These are phyloP conservation scores for Hondaea fermentalgiana DNA, from an alignment of 108 stramenopile genomes.

Conservation along the genomic window DNA sequence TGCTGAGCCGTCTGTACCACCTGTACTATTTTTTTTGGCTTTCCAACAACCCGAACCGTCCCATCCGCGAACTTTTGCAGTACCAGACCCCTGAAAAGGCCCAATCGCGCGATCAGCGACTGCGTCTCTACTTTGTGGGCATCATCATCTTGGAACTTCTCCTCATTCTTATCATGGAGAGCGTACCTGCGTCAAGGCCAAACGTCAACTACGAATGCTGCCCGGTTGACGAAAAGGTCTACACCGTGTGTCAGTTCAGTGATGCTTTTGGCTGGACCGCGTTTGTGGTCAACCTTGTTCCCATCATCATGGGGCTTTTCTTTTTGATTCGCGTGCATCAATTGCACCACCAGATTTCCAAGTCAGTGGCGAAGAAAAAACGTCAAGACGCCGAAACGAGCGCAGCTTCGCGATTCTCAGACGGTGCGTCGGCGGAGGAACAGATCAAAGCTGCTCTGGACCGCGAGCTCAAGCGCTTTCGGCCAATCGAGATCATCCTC, in stretches of 20 bases:
- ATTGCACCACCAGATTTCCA: not conserved
- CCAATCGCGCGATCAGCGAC: not conserved
- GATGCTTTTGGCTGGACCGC: not conserved
- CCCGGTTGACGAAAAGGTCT: not conserved
- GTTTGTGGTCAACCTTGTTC: not conserved
- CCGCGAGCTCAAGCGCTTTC: not conserved
- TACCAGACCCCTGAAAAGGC: not conserved
- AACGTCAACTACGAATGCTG: not conserved
- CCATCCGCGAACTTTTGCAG: not conserved
- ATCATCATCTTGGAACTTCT: not conserved
- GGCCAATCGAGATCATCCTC: not conserved
- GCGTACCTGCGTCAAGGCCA: not conserved
- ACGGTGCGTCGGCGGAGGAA: not conserved
- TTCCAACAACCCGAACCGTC: not conserved
- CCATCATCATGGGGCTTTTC: not conserved
- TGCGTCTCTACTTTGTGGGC: not conserved
- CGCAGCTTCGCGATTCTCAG: not conserved
- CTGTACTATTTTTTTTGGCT: not conserved
- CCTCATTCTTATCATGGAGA: not conserved
- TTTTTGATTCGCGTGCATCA: not conserved
- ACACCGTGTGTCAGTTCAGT: not conserved
- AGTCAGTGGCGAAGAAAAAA: not conserved
- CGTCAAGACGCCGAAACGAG: not conserved
- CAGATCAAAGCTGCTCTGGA: not conserved
- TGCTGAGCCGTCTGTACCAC: not conserved